Conservation (phyloP, 768 basidiomycete species). For the Hygrocybe punicea region DNA sequence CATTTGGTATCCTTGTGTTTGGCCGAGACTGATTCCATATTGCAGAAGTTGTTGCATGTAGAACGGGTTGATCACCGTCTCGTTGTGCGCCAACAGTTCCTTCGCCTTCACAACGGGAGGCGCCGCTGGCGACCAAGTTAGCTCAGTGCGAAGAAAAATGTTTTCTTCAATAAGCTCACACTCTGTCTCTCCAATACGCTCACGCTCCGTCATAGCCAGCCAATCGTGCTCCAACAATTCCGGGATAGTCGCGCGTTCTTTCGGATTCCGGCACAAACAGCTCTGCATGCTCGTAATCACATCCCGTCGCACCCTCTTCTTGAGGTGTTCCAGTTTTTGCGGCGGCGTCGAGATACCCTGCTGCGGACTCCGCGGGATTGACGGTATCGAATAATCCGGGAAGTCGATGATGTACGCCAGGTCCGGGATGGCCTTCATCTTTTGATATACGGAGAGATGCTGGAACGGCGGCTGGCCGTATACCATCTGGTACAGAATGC, state of each 20-base stretch:
- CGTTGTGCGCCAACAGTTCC: constrained; percentile 44
- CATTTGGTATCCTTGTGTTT: constrained; percentile 37
- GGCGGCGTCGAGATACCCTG: constrained; percentile 37
- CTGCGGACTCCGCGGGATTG: constrained; percentile 36
- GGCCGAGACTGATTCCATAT: constrained; percentile 66
- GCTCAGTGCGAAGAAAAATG: neutral
- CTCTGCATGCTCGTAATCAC: constrained; percentile 81
- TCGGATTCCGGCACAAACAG: constrained; percentile 76
- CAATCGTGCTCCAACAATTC: constrained; percentile 81
- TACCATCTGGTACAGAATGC: constrained; percentile 98
- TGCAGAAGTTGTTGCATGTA: constrained; percentile 74
- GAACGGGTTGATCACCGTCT: constrained; percentile 73
- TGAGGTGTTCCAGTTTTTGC: constrained; percentile 65
- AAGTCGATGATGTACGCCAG: constrained; percentile 73
- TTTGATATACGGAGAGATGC: constrained; percentile 74
- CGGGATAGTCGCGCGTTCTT: constrained; percentile 83
- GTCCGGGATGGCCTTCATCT: constrained; percentile 94
- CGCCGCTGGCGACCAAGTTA: constrained; percentile 25
- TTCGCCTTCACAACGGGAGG: constrained; percentile 15
- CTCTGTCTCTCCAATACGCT: constrained; percentile 19
- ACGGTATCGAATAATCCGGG: constrained; percentile 63
- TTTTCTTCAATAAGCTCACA: no score
- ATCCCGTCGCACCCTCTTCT: constrained; percentile 62
- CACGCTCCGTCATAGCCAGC: constrained; percentile 62
- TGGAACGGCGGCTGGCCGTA: constrained; percentile 94